A percentile compares a stretch with the other conserved stretches of the same genome.
phyloP scores from a whole-genome alignment of 371 early-diverging fungal genomes.

The Batkoa obscura region DNA sequence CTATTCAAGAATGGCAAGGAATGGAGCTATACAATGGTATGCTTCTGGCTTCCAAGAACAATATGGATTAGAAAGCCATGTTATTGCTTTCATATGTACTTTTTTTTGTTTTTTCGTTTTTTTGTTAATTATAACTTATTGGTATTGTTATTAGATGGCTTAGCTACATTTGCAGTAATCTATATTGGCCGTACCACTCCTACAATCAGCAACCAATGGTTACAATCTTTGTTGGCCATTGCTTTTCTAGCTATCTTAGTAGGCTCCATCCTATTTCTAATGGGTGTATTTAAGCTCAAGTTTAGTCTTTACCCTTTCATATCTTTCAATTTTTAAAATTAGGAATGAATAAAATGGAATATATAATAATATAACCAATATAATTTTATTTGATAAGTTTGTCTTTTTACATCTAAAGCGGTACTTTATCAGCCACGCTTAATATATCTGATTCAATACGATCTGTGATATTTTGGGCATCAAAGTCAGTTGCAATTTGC shows the following conservation, averaged over 20 bases:
- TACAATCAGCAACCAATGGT: constrained; percentile 14
- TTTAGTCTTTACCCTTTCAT: neutral
- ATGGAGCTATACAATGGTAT: constrained; percentile 40
- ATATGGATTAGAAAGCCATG: constrained; percentile 54
- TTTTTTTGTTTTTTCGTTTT: neutral
- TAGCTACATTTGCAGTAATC: constrained; percentile 26
- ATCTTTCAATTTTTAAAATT: too few species aligned
- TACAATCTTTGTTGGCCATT: neutral
- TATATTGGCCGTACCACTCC: constrained; percentile 20
- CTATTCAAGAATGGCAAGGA: constrained; percentile 25
- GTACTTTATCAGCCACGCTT: neutral
- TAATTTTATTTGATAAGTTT: too few species aligned
- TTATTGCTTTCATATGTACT: constrained; percentile 59
- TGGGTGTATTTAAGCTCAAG: constrained; percentile 1
- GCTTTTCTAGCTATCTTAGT: neutral
- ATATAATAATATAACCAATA: too few species aligned
- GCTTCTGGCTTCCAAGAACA: constrained; percentile 56
- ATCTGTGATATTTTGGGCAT: neutral
- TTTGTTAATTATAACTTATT: neutral
- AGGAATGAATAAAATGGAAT: too few species aligned
- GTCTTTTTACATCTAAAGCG: constrained; percentile 1
- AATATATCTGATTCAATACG: neutral
- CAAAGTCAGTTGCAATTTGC: neutral
- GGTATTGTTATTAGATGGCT: constrained; percentile 20
- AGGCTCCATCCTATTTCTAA: neutral